These are phyloP conservation scores for Xanthoconium purpureum DNA, from an alignment of 768 basidiomycete species.

Conservation along the genomic window DNA sequence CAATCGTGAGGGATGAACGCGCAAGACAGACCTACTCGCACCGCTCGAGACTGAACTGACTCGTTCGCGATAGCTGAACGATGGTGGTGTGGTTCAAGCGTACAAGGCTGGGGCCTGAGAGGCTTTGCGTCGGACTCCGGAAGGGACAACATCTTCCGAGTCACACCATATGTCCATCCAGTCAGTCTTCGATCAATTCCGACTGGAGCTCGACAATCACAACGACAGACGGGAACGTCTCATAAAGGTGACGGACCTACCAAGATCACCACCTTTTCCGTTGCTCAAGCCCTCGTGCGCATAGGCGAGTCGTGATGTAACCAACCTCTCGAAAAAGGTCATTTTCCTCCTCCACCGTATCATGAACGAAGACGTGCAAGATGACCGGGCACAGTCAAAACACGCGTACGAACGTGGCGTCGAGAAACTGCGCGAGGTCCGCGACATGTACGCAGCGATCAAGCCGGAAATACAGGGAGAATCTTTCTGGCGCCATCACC, in stretches of 20 bases:
- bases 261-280: background rate
- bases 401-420: conserved; percentile 51
- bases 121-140: no score
- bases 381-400: conserved; percentile 29
- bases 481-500: conserved; percentile 75
- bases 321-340: conserved; percentile 86
- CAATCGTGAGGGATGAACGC: no score
- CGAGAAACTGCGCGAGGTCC: conserved; percentile 66
- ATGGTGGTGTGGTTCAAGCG: no score
- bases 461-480: conserved; percentile 61
- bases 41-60: no score
- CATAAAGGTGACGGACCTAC: conserved; percentile 64
- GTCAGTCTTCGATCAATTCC: conserved; percentile 55
- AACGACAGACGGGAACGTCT: conserved; percentile 87
- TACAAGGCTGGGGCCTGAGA: no score
- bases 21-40: no score
- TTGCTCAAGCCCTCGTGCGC: conserved; percentile 2
- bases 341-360: conserved; percentile 91
- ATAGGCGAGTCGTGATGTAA: conserved; percentile 82
- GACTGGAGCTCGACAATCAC: conserved; percentile 73
- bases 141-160: background rate
- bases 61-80: no score
- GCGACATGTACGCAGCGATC: conserved; percentile 59
- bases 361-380: conserved; percentile 40
- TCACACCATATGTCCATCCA: conserved; percentile 12